Evolutionary conservation across 2,329 filamentous ascomycete genomes (phyloP), one percentile per base, ranked within the genome.

Genomic region (Aspergillus fischeri): DNA sequence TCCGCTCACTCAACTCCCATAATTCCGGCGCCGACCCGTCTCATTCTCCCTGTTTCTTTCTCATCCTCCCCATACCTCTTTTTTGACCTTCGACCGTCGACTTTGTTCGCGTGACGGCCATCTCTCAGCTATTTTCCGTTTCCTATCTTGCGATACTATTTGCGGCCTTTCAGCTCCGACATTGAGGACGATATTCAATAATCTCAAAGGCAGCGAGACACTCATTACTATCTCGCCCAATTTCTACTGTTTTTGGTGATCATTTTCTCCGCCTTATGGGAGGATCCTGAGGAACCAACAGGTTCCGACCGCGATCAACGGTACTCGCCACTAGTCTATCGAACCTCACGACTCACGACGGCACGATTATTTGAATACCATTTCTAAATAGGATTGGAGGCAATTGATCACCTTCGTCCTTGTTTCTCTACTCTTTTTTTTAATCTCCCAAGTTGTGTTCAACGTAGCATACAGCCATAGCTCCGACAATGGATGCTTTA

Each of bases 401-500:
- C 20, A 44, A 21, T 44, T 28, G 49, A 7, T 35, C 9, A 24
- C 11, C 28, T 32, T 21, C 17, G 3, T 28, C 29, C 20, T 24
- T 20, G 17, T 51, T 24, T 35, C 20, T 21, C 21, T 35, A 3
- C 38, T 3, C 4, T 52, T 28, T 20, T 20, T 28, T 20, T 11
- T 17, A 21, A 21, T 25, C 6, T 8, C 14, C 41, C 10, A 25
- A 11, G n/a, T 25, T 44, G 25, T 48, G n/a, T 17, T 10, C 21
- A 17, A n/a, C 25, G 32, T 35, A 60, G 41, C 51, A 62, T 62
- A 55, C 42, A 60, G 49, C 54, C 45, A 54, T 52, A 52, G 42
- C 59, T 41, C 50, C 57, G 41, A 49, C 67, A 20, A 74, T 77
- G 69, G 77, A 79, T 66, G 72, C 77, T 42, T 63, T 78, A 49